phyloP scores from a whole-genome alignment of 2,329 filamentous ascomycete genomes.

The Neurospora crassa region DNA sequence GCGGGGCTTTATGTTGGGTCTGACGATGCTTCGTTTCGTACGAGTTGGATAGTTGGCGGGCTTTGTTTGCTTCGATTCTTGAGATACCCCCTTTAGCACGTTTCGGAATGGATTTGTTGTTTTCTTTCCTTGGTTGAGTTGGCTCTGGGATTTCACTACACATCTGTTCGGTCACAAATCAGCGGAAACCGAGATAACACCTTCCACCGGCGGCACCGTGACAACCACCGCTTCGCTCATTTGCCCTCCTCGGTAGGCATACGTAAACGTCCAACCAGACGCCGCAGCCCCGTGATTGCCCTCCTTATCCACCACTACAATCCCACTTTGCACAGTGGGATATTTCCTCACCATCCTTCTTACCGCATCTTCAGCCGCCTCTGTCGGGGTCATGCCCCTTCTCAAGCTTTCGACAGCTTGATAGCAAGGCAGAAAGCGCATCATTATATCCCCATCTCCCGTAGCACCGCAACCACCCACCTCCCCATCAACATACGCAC shows the following conservation, averaged over 20 bases:
- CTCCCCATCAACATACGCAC: conserved; percentile 44
- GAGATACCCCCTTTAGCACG: not conserved
- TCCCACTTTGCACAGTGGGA: conserved; percentile 34
- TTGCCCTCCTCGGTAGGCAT: conserved; percentile 36
- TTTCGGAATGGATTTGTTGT: not conserved
- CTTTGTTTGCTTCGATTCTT: not conserved
- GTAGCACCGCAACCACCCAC: conserved; percentile 47
- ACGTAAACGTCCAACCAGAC: conserved; percentile 46
- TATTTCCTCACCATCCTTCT: conserved; percentile 38
- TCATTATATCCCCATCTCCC: conserved; percentile 48
- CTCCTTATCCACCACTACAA: conserved; percentile 40
- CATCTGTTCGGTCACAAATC: not conserved
- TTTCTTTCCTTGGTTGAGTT: not conserved
- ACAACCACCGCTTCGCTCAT: conserved; percentile 39
- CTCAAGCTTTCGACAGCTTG: conserved; percentile 46
- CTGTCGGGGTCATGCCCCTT: conserved; percentile 34
- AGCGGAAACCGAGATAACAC: not conserved
- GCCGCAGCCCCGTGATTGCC: conserved; percentile 41
- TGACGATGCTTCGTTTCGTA: not conserved
- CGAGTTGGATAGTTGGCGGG: not conserved
- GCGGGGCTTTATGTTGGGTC: not conserved
- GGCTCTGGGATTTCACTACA: not conserved
- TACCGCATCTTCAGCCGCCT: conserved; percentile 42
- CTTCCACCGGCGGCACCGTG: conserved; percentile 26
- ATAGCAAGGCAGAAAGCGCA: conserved; percentile 47